phyloP scores from a whole-genome alignment of 75 land plant genomes.

The Pseudotsuga menziesii region DNA sequence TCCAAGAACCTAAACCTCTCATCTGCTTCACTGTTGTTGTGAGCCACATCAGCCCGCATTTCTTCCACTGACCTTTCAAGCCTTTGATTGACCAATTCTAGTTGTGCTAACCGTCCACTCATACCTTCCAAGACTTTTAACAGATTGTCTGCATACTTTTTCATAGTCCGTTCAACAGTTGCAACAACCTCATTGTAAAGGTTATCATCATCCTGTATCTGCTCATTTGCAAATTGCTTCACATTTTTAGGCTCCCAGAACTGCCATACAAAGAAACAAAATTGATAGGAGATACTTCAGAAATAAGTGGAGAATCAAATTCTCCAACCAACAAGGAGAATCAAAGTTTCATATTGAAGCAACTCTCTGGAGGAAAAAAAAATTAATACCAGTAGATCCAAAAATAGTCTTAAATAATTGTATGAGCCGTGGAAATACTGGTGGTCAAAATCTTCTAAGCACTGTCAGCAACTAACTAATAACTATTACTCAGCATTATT shows the following conservation, averaged over 20 bases:
- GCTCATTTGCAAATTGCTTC: slow-evolving; percentile 23
- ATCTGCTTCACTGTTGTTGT: slow-evolving; percentile 50
- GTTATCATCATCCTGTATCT: slow-evolving; percentile 37
- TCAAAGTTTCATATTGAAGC: not conserved
- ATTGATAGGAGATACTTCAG: not conserved
- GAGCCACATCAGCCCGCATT: slow-evolving; percentile 45
- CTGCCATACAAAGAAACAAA: slow-evolving; percentile 1
- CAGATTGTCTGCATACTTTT: slow-evolving; percentile 66
- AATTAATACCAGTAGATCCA: not conserved
- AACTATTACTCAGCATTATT: no score
- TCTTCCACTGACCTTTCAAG: slow-evolving; percentile 63
- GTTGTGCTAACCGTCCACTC: slow-evolving; percentile 71
- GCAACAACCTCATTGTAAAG: slow-evolving; percentile 30
- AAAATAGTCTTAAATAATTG: slow-evolving; percentile 6
- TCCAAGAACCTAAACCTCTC: slow-evolving; percentile 54
- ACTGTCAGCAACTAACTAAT: not conserved
- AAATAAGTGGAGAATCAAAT: not conserved
- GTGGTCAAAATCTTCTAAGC: not conserved
- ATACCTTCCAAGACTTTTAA: slow-evolving; percentile 74
- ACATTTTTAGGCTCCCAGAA: slow-evolving; percentile 38
- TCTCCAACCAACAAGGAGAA: not conserved
- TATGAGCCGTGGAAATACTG: not conserved
- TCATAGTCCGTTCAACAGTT: slow-evolving; percentile 68
- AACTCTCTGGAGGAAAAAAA: not conserved
- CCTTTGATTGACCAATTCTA: slow-evolving; percentile 60